phyloP scores from a whole-genome alignment of 2,329 filamentous ascomycete genomes.

The Grosmannia serpens region DNA sequence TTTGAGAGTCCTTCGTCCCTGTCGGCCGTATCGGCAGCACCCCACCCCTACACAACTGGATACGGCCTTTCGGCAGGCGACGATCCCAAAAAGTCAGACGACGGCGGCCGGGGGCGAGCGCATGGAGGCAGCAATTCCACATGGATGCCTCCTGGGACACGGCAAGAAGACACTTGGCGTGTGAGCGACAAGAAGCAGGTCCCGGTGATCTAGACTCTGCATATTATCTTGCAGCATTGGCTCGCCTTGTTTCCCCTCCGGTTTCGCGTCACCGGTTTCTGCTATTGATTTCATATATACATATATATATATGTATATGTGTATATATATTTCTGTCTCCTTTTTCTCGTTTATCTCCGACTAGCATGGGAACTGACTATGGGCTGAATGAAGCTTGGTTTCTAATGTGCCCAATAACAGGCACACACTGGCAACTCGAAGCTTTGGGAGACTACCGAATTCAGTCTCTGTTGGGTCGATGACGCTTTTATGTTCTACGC shows the following conservation, averaged over 20 bases:
- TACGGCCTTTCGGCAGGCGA: slow-evolving; percentile 28
- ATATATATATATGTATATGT: background rate
- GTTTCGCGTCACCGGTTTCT: background rate
- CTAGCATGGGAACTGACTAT: background rate
- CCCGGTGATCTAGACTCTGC: slow-evolving; percentile 4
- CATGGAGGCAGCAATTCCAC: slow-evolving; percentile 35
- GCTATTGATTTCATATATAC: background rate
- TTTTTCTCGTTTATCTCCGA: background rate
- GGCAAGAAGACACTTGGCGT: slow-evolving; percentile 75
- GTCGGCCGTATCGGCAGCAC: slow-evolving; percentile 13
- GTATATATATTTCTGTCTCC: background rate
- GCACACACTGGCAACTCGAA: background rate
- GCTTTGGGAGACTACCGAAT: background rate
- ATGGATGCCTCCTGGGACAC: slow-evolving; percentile 73
- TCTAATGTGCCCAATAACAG: background rate
- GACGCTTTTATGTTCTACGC: background rate
- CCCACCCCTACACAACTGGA: slow-evolving; percentile 34
- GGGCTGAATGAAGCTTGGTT: background rate
- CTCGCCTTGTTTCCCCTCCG: background rate
- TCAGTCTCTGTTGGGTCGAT: background rate
- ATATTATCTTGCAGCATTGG: background rate
- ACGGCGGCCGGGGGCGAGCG: slow-evolving; percentile 25
- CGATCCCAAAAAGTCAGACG: slow-evolving; percentile 47
- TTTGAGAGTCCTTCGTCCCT: slow-evolving; percentile 24
- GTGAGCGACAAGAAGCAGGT: slow-evolving; percentile 22